Percentiles rank a stretch among this genome's conserved stretches.
These are phyloP conservation scores for Nematocida ironsii DNA, from an alignment of 371 early-diverging fungal species.

Conservation along the genomic window DNA sequence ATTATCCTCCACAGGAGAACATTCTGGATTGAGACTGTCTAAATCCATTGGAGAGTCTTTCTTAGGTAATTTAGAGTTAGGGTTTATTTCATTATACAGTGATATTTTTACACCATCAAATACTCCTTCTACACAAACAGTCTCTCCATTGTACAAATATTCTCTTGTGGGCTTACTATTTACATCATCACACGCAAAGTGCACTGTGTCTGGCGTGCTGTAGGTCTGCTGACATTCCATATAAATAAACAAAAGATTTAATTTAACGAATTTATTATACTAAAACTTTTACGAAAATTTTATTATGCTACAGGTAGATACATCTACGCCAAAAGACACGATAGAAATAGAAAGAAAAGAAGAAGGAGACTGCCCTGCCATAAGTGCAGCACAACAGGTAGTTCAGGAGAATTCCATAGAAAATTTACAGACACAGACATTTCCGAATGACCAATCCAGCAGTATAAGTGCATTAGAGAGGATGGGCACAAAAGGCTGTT, in stretches of 20 bases:
- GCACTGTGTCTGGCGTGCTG: neutral
- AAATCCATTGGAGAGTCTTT: neutral
- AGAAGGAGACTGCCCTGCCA: neutral
- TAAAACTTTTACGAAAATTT: constrained; percentile 11
- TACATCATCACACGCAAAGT: neutral
- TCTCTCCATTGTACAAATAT: constrained; percentile 53
- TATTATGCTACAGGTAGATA: constrained; percentile 34
- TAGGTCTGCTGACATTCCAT: neutral
- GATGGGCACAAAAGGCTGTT: neutral
- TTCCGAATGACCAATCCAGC: neutral
- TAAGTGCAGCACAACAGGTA: neutral
- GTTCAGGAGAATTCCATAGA: neutral
- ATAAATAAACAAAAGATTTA: constrained; percentile 25
- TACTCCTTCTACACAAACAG: constrained; percentile 12
- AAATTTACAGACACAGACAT: neutral
- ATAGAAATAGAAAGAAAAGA: neutral
- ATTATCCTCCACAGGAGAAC: neutral
- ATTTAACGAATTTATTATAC: constrained; percentile 10
- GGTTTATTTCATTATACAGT: neutral
- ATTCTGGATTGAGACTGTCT: too few relatives aligned
- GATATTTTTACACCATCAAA: constrained; percentile 29
- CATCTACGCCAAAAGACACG: constrained; percentile 10
- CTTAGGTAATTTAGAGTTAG: neutral
- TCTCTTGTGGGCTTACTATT: neutral
- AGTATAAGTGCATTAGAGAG: neutral